phyloP scores from a whole-genome alignment of 2,329 filamentous ascomycete species.

The Cercospora beticola region DNA sequence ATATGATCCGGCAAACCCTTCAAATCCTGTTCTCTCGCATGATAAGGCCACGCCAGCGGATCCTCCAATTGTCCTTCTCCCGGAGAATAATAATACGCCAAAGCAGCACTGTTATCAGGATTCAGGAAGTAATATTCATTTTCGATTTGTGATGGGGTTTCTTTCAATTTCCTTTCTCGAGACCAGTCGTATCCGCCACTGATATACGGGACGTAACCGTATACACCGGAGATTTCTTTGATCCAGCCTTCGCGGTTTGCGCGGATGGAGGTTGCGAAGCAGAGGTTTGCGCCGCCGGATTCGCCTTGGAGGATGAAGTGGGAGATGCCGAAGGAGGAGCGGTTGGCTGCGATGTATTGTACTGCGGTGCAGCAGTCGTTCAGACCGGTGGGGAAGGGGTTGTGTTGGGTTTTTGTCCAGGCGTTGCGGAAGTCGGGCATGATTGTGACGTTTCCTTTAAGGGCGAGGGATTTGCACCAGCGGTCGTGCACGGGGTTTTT shows the following conservation, averaged over 20 bases:
- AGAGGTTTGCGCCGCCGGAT: slow-evolving; percentile 35
- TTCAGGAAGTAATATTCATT: slow-evolving; percentile 33
- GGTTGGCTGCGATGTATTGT: slow-evolving; percentile 28
- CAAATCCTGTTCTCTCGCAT: slow-evolving; percentile 31
- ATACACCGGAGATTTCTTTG: slow-evolving; percentile 30
- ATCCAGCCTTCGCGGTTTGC: slow-evolving; percentile 34
- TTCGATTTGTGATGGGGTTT: slow-evolving; percentile 31
- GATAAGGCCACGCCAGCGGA: slow-evolving; percentile 37
- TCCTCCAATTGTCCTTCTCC: slow-evolving; percentile 17
- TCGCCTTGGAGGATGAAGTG: slow-evolving; percentile 37
- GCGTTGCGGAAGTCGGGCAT: slow-evolving; percentile 38
- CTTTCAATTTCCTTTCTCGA: slow-evolving; percentile 13
- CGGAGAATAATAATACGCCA: slow-evolving; percentile 23
- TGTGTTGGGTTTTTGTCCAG: slow-evolving; percentile 27
- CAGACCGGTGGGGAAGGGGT: slow-evolving; percentile 35
- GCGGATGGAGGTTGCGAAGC: slow-evolving; percentile 32
- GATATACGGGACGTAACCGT: slow-evolving; percentile 31
- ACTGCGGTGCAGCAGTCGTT: slow-evolving; percentile 35
- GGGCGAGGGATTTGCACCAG: slow-evolving; percentile 31
- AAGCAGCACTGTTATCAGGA: slow-evolving; percentile 11
- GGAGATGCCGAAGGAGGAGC: slow-evolving; percentile 26
- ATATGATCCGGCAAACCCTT: slow-evolving; percentile 33
- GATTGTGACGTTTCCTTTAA: slow-evolving; percentile 28
- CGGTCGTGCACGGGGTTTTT: slow-evolving; percentile 30
- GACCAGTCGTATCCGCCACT: slow-evolving; percentile 19